Percentiles rank a stretch among this genome's conserved stretches.
phyloP scores from a whole-genome alignment of 1,284 basidiomycete species.

The Salmacisia buchloeana region DNA sequence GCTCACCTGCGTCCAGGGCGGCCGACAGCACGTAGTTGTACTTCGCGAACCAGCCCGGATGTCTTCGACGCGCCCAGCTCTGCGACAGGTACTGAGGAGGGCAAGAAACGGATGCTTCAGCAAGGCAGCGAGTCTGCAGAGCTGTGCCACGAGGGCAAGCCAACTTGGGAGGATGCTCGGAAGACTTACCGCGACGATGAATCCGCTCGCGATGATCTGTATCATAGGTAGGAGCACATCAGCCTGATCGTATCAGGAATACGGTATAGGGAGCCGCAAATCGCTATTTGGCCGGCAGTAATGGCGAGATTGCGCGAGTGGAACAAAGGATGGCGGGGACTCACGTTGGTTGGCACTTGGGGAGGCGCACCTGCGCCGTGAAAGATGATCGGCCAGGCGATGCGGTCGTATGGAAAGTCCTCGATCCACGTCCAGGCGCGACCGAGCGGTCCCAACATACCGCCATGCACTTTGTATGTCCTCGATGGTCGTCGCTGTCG shows the following conservation, averaged over 20 bases:
- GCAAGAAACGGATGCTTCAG: background rate
- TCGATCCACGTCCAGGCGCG: slow-evolving; percentile 31
- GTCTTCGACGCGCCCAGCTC: slow-evolving; percentile 50
- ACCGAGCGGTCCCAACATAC: too few relatives aligned
- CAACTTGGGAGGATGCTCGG: too few relatives aligned
- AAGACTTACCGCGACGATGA: slow-evolving; percentile 45
- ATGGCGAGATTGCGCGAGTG: background rate
- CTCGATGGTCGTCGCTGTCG: background rate
- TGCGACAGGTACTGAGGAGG: slow-evolving; percentile 40
- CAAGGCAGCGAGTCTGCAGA: too few relatives aligned
- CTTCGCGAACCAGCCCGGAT: slow-evolving; percentile 44
- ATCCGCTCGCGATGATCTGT: slow-evolving; percentile 53
- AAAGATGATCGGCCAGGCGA: slow-evolving; percentile 56
- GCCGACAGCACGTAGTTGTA: slow-evolving; percentile 50
- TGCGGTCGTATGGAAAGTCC: slow-evolving; percentile 22
- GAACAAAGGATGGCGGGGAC: too few relatives aligned
- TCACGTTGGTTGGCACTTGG: slow-evolving; percentile 53
- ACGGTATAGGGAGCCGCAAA: too few relatives aligned
- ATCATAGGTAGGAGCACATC: too few relatives aligned
- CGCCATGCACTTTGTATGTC: too few relatives aligned
- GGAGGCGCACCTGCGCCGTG: slow-evolving; percentile 51
- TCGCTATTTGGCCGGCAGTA: background rate
- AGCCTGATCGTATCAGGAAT: too few relatives aligned
- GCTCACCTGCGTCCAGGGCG: slow-evolving; percentile 54
- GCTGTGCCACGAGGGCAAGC: background rate